Conservation (phyloP, 1,284 basidiomycete genomes). For the Salmacisia buchloeana region DNA sequence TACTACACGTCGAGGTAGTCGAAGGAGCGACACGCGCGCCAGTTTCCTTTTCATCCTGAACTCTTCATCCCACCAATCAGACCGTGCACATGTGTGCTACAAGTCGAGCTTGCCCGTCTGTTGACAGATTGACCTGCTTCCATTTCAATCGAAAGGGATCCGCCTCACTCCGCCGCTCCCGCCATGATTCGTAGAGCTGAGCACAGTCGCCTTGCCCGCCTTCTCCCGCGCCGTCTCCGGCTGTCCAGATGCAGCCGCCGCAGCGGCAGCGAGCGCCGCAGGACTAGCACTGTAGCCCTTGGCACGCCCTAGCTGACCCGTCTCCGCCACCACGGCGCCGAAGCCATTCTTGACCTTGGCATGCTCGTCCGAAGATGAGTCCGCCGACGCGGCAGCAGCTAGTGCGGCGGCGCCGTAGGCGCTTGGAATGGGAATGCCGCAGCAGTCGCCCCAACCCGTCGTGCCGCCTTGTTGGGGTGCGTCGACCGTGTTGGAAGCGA, state of each 20-base stretch:
- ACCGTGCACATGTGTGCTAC: too few relatives aligned
- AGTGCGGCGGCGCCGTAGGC: slow-evolving; percentile 33
- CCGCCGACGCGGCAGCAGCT: slow-evolving; percentile 50
- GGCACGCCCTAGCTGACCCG: slow-evolving; percentile 1
- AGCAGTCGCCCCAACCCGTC: slow-evolving; percentile 74
- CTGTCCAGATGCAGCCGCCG: neutral
- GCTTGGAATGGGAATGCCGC: slow-evolving; percentile 53
- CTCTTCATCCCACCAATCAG: too few relatives aligned
- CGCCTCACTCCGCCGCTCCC: slow-evolving; percentile 4
- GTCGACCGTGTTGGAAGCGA: neutral
- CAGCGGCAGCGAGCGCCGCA: neutral
- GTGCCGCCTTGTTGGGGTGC: slow-evolving; percentile 50
- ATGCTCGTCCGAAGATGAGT: neutral
- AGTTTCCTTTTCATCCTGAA: too few relatives aligned
- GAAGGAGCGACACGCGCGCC: too few relatives aligned
- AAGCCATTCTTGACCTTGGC: neutral
- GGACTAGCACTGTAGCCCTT: slow-evolving; percentile 4
- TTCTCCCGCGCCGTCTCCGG: neutral
- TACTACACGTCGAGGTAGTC: too few relatives aligned
- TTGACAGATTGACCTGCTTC: too few relatives aligned
- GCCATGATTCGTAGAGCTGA: slow-evolving; percentile 6
- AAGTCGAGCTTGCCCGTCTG: too few relatives aligned
- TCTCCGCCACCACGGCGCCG: neutral
- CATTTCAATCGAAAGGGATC: slow-evolving; percentile 20
- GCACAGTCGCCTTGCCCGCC: neutral